Percentiles rank a stretch among this genome's conserved stretches.
Evolutionary conservation across 108 stramenopile species (phyloP).

Genomic region (Conticribra guillardii): DNA sequence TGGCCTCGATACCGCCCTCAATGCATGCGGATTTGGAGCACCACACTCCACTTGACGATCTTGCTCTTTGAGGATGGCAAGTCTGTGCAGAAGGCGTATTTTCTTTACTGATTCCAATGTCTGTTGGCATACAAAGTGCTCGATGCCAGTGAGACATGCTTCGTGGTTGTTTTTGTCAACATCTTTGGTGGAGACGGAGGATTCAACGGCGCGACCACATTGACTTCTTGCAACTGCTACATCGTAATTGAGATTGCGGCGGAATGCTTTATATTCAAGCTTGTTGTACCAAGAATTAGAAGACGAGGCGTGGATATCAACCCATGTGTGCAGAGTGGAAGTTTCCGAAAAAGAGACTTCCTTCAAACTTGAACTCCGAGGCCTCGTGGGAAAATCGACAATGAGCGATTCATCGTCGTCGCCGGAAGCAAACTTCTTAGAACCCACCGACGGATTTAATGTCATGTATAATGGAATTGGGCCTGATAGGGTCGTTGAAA

Average conservation of each 20-base stretch:
- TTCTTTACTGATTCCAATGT: background rate
- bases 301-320: background rate
- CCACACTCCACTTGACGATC: background rate
- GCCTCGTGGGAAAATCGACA: background rate
- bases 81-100: background rate
- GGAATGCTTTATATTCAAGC: background rate
- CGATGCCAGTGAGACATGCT: background rate
- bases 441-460: too few species aligned
- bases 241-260: background rate
- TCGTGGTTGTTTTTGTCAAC: background rate
- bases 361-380: background rate
- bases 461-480: too few species aligned
- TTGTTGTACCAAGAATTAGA: background rate
- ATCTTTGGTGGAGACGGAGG: background rate
- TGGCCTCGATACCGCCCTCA: background rate
- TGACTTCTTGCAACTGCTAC: background rate
- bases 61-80: background rate
- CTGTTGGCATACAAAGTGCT: background rate
- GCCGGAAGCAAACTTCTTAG: too few species aligned
- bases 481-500: too few species aligned
- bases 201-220: too few species aligned
- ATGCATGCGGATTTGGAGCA: background rate
- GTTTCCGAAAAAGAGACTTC: background rate
- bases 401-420: background rate
- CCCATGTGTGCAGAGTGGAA: background rate